Evolutionary conservation across 495 filamentous ascomycete species (phyloP), one percentile per base, ranked within the genome.

Genomic region (Hypoxylon fuscum): DNA sequence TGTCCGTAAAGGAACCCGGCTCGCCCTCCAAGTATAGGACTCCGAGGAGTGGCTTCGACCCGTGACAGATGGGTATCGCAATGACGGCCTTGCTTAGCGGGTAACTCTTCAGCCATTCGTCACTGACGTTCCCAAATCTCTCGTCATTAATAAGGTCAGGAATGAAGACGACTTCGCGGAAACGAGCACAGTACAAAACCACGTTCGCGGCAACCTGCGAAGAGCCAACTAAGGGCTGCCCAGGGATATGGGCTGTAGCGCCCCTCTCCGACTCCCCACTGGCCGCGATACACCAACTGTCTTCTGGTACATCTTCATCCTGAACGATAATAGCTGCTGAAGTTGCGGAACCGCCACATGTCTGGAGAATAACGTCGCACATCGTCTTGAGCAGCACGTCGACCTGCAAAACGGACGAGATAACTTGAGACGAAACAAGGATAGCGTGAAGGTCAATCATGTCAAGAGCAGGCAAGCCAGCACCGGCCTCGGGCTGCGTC

Each of bases 381-480:
- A 97, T 96, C 53, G 91, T 95, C 50, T 87, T 86, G 35, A 96
- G 77, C 6, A 97, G 85, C 46, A 87, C 86, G 56, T 97, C 92
- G 17, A 96, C 87, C 55, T 91, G 85, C 25, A 96, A 79, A 52
- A 96, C 91, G 22, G 91, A 96, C 10, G 92, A 96, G 68, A 97
- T 91, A 38, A 96, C 87, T 77, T 96, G 93, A 38, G 89, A 94
- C 12, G 90, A 93, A 66, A 92, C 87, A 8, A 97, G 81, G 48
- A 97, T 96, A 35, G 89, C 91, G 41, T 90, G 87, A 49, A 96
- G 72, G 71, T 96, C 93, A 49, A 96, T 90, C 75, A 96, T 93
- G 72, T 97, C 92, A 56, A 85, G 79, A 38, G 76, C 76, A 68
- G 82, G 83, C 51, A 86, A 67, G 3, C 83, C 81, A 22, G 70